Conservation (phyloP, 2,329 filamentous ascomycete genomes). For the Ophiognomonia clavigignenti-juglandacearum region DNA sequence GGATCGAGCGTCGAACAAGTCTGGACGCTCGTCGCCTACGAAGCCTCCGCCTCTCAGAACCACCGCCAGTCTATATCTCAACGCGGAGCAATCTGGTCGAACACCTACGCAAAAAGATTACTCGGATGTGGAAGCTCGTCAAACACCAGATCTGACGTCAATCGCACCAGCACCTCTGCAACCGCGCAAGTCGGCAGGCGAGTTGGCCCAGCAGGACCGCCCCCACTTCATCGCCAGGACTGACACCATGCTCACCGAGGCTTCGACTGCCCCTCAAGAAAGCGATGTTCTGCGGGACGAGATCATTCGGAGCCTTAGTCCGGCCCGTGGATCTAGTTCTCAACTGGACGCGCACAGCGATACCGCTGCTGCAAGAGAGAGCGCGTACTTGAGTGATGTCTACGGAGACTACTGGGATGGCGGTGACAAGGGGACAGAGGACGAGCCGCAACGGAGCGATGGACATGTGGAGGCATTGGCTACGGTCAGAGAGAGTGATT, state of each 20-base stretch:
- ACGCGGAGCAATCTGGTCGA: not conserved
- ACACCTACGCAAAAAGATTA: not conserved
- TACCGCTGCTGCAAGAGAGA: constrained; percentile 39
- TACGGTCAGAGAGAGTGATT: not conserved
- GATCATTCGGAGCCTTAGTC: constrained; percentile 65
- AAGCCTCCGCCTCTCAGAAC: constrained; percentile 4
- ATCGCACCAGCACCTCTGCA: constrained; percentile 41
- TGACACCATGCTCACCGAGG: constrained; percentile 44
- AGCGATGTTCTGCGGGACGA: constrained; percentile 69
- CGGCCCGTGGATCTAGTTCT: constrained; percentile 30
- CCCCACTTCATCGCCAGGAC: constrained; percentile 34
- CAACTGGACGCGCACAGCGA: not conserved
- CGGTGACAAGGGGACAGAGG: constrained; percentile 31
- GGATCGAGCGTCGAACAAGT: not conserved
- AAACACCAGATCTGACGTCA: constrained; percentile 15
- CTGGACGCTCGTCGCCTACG: constrained; percentile 4
- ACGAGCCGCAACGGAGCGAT: not conserved
- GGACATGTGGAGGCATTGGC: not conserved
- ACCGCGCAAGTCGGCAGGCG: constrained; percentile 27
- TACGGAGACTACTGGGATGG: constrained; percentile 65
- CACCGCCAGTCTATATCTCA: not conserved
- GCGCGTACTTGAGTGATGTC: constrained; percentile 59
- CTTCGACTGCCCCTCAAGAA: constrained; percentile 56
- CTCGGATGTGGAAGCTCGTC: constrained; percentile 1
- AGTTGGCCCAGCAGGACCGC: constrained; percentile 28